phyloP scores from a whole-genome alignment of 371 early-diverging fungal genomes.

The Haplosporangium sp. region DNA sequence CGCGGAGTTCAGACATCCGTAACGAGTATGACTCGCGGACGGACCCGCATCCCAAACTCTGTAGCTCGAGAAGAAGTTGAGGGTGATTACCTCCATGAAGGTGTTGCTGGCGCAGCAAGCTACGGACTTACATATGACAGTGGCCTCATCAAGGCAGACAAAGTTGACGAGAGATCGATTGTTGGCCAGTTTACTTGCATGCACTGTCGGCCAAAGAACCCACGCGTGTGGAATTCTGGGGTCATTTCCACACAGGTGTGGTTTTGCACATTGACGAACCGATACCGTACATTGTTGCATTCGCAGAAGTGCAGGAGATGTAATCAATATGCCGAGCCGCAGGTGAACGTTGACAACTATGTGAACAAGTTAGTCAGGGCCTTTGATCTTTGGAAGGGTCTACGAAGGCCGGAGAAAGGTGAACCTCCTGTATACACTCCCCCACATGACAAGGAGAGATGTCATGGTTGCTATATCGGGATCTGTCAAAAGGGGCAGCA shows the following conservation, averaged over 20 bases:
- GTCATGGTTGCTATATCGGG: slow-evolving; percentile 6
- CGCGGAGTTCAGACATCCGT: too few relatives aligned
- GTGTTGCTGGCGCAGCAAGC: not conserved
- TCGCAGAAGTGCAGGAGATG: slow-evolving; percentile 22
- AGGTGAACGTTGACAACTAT: slow-evolving; percentile 13
- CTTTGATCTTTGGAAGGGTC: slow-evolving; percentile 23
- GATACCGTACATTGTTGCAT: slow-evolving; percentile 15
- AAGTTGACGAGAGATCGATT: not conserved
- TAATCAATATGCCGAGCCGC: slow-evolving; percentile 12
- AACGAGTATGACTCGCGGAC: too few relatives aligned
- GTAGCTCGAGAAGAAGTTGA: not conserved
- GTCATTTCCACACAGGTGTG: slow-evolving; percentile 16
- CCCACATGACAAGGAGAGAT: slow-evolving; percentile 6
- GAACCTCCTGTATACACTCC: not conserved
- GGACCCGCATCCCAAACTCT: too few relatives aligned
- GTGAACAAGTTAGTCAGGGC: slow-evolving; percentile 12
- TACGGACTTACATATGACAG: slow-evolving; percentile 2
- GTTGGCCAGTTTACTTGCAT: slow-evolving; percentile 9
- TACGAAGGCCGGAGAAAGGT: not conserved
- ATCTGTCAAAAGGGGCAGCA: not conserved
- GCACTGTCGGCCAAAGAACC: not conserved
- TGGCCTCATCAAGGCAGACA: not conserved
- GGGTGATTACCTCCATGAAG: slow-evolving; percentile 3
- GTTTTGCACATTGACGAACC: not conserved
- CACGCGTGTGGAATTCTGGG: slow-evolving; percentile 9